Conservation (phyloP, 2,329 filamentous ascomycete genomes). For the Clonostachys rhizophaga region DNA sequence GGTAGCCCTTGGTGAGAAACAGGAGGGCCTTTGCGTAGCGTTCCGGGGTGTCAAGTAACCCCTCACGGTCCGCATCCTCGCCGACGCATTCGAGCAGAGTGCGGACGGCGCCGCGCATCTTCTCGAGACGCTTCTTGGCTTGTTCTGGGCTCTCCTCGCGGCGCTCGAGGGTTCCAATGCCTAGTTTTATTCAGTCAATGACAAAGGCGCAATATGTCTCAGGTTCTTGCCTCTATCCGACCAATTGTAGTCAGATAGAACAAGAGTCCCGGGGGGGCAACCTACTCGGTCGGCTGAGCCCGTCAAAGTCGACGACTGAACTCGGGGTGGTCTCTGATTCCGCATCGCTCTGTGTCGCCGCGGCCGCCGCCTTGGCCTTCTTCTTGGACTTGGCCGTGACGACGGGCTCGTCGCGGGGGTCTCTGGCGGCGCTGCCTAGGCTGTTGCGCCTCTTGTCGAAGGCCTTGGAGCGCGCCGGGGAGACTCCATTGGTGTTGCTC, state of each 20-base stretch:
- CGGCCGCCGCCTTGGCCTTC: not conserved
- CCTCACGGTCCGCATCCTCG: constrained; percentile 62
- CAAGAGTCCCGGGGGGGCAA: constrained; percentile 4
- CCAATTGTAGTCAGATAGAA: not conserved
- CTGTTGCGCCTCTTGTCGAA: constrained; percentile 43
- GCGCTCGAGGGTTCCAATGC: constrained; percentile 59
- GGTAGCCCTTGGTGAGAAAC: constrained; percentile 94
- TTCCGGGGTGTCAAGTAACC: constrained; percentile 65
- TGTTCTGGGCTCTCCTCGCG: constrained; percentile 45
- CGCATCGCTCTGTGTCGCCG: not conserved
- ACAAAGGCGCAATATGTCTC: not conserved
- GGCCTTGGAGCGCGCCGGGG: constrained; percentile 14
- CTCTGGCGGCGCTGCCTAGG: constrained; percentile 55
- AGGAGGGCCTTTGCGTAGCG: constrained; percentile 94
- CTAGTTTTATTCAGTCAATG: constrained; percentile 25
- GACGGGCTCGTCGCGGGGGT: constrained; percentile 50
- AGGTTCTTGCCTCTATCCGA: not conserved
- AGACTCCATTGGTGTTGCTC: constrained; percentile 18
- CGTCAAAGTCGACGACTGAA: constrained; percentile 58
- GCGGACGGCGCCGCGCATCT: constrained; percentile 57
- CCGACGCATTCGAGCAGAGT: constrained; percentile 66
- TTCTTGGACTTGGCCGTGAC: constrained; percentile 21
- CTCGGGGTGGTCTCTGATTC: constrained; percentile 28
- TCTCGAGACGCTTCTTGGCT: constrained; percentile 45
- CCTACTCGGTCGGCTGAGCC: constrained; percentile 54